Base-by-base conservation (phyloP, 768 basidiomycete genomes). In the Rhodosporidiobolus odoratus region DNA sequence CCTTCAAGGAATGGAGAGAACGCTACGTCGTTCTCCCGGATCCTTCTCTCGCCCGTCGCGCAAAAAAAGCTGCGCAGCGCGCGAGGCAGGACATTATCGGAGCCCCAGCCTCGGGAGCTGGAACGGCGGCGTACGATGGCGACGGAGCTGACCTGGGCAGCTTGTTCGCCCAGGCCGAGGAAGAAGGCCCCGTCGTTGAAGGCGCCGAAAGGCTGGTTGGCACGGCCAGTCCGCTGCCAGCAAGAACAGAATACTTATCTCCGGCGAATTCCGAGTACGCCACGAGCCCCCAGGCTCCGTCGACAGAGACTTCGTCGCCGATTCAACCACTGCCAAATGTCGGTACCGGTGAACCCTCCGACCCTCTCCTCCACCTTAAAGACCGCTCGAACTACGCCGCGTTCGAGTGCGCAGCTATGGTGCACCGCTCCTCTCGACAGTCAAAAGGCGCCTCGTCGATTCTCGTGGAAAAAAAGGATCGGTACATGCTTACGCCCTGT, bases 401-500 rank as follows among this genome's bases (percentile, higher is more conserved):
- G 61, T 78, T 88, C 67, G 95, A 97, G 79, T 99, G 96, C 78
- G 92, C 91, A 1, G 94, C 95, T 3, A 88, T 92, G 21, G 88
- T 98, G 34, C 94, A 95, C 80, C 85, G 84, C 13, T 83, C 92
- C 0, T 92, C 95, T 78, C 84, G 85, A 37, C 84, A 85, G 4
- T 89, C 92, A 40, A 92, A 92, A 77, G 91, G 90, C 3, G 81
- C 91, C 0, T 86, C 88, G 0, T 85, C 90, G 2, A 90, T 99
- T 64, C 84, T 99, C 15, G 89, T 90, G 37, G 68, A 71, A 40
- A 93, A 92, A 80, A 89, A 88, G 78, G 95, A 98, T 80, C 83
- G 87, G 73, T 98, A 98, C 83, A 95, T 98, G 96, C 88, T 97
- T 75, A 91, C 89, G 64, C 95, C 94, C 0, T 99, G 96, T 77